Base-by-base conservation (phyloP, 164 flowering plant species). In the Magnolia officinalis region DNA sequence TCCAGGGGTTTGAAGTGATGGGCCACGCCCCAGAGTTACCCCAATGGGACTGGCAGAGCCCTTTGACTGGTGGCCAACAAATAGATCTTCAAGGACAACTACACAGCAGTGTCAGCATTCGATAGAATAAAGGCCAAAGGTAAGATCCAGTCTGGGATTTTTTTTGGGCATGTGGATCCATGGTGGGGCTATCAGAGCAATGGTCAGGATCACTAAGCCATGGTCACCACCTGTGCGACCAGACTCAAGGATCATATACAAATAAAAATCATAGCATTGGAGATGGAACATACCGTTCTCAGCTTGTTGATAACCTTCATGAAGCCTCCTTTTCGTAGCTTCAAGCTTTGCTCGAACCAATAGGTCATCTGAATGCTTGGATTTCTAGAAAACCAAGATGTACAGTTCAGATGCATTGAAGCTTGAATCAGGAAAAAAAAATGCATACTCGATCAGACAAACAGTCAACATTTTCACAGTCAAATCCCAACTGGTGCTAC, bases 231-330 rank as follows among this genome's bases (percentile, higher is more conserved):
- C 16, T 11, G 45, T 59, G 16, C 63, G n/a, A 14, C 63, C n/a
- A 19, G n/a, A 59, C 18, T 37, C 45, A 37, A 37, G 45, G 45
- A 37, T 37, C 45, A 37, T 37, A 37, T 37, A 37, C 45, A 37
- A 37, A 59, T 59, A 19, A 13, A 59, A 13, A 59, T 59, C n/a
- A 13, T 19, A 4, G 37, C 21, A 65, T 20, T 6, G 10, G 24
- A 50, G 50, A 75, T 7, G 6, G 2, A 21, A 74, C 81, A 1
- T 76, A 93, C 97, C 97, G 31, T 91, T 89, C 79, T 93, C 90
- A 21, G 86, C 94, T 84, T 88, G 88, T 82, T 91, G 94, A 77
- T 93, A 93, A 13, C 92, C 77, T 80, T 91, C 93, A 0, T 91
- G 93, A 58, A 93, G 90, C 80, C 83, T 91, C 84, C 91, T 86